Evolutionary conservation across 1,284 basidiomycete genomes (phyloP).

Genomic region (Apiotrichum domesticum): DNA sequence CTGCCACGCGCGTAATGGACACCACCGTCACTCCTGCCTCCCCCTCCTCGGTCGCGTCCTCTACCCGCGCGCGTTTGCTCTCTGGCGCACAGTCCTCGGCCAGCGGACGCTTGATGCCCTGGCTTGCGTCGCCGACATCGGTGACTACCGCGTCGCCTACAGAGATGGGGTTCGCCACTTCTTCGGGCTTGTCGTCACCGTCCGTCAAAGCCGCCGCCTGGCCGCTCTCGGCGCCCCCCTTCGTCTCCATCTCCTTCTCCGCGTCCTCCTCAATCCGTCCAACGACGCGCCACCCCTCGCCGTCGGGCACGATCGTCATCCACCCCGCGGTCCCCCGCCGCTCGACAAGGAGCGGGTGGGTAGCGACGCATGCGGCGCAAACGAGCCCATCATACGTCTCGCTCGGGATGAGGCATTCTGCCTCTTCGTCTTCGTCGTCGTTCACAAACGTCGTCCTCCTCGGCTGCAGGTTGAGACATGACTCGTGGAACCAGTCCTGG

Average conservation of each 20-base stretch:
- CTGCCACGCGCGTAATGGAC: conserved; percentile 14
- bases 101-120: conserved; percentile 4
- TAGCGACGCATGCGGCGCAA: conserved; percentile 32
- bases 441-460: conserved; percentile 5
- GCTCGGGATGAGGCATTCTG: conserved; percentile 35
- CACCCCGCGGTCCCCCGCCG: conserved; percentile 38
- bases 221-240: neutral
- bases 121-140: neutral
- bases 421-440: conserved; percentile 39
- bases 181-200: neutral
- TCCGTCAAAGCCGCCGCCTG: neutral
- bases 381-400: conserved; percentile 43
- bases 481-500: conserved; percentile 44
- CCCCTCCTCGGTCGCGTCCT: conserved; percentile 3
- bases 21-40: neutral
- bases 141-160: neutral
- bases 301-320: conserved; percentile 39
- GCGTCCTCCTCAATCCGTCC: conserved; percentile 9
- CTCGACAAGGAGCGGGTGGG: conserved; percentile 1
- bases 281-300: conserved; percentile 21
- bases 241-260: neutral
- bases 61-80: conserved; percentile 8
- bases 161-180: neutral
- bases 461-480: conserved; percentile 37
- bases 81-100: conserved; percentile 4